A percentile compares a stretch with the other conserved stretches of the same genome.
These are phyloP conservation scores for Phragmites australis DNA, from an alignment of 176 grass and related monocot genomes.

Conservation along the genomic window DNA sequence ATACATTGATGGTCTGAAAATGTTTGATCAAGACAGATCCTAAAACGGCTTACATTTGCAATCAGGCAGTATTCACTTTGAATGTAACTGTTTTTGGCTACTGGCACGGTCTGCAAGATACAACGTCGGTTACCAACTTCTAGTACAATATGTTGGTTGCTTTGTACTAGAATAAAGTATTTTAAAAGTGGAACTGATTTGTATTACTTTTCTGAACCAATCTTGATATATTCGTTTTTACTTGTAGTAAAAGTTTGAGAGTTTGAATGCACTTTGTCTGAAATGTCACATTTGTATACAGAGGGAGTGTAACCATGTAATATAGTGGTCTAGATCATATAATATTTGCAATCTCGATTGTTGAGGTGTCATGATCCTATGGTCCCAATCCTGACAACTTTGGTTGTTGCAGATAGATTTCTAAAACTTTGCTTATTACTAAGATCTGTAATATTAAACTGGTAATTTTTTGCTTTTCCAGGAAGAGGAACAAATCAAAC, in stretches of 20 bases:
- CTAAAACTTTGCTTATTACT: constrained; percentile 24
- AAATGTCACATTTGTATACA: neutral
- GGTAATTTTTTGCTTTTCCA: constrained; percentile 16
- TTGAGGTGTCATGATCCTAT: neutral
- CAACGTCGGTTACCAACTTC: neutral
- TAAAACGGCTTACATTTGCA: too few species aligned
- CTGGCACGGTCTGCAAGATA: neutral
- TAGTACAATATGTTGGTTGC: neutral
- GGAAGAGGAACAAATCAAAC: constrained; percentile 91
- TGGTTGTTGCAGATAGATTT: neutral
- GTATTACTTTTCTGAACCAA: neutral
- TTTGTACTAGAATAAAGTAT: neutral
- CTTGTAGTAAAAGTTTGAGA: neutral
- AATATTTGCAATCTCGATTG: too few species aligned
- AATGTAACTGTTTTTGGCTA: neutral
- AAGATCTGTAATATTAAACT: neutral
- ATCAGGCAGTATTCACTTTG: neutral
- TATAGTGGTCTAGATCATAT: too few species aligned
- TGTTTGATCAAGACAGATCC: too few species aligned
- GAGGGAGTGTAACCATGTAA: neutral
- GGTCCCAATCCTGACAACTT: neutral
- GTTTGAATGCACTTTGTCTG: neutral
- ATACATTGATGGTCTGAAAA: too few species aligned
- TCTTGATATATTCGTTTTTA: neutral
- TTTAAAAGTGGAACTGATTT: neutral